Evolutionary conservation across 805 yeast genomes (phyloP).

Genomic region (Lachancea dasiensis): DNA sequence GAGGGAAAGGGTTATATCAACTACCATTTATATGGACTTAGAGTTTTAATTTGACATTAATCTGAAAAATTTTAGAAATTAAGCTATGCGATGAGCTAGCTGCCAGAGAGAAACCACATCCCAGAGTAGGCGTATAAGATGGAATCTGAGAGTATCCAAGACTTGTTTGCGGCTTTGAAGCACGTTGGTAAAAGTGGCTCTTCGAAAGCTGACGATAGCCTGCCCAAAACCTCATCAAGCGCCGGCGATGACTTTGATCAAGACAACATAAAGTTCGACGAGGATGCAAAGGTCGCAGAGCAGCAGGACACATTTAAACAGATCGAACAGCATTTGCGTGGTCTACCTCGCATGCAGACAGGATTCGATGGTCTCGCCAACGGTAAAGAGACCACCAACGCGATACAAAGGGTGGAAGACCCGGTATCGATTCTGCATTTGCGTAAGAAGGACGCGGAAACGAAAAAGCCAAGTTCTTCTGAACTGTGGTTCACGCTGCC

Average conservation of each 20-base stretch:
- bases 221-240: neutral
- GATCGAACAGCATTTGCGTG: slow-evolving; percentile 24
- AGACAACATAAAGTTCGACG: slow-evolving; percentile 14
- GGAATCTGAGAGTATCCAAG: slow-evolving; percentile 15
- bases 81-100: slow-evolving; percentile 9
- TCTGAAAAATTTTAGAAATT: slow-evolving; percentile 8
- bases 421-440: slow-evolving; percentile 12
- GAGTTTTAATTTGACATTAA: neutral
- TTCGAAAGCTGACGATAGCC: neutral
- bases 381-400: slow-evolving; percentile 5
- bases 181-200: slow-evolving; percentile 2
- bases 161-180: slow-evolving; percentile 17
- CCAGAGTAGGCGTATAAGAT: no score
- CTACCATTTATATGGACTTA: no score
- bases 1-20: no score
- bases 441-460: slow-evolving; percentile 10
- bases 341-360: slow-evolving; percentile 28
- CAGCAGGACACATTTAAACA: slow-evolving; percentile 21
- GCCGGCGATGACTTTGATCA: slow-evolving; percentile 4
- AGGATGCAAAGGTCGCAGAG: slow-evolving; percentile 6
- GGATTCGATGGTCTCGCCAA: slow-evolving; percentile 25
- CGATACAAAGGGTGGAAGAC: slow-evolving; percentile 11
- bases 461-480: slow-evolving; percentile 13
- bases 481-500: slow-evolving; percentile 82
- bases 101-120: no score